Percentiles rank a stretch among this genome's conserved stretches.
These are phyloP conservation scores for Penicillium verrucosum DNA, from an alignment of 2,329 filamentous ascomycete genomes.

Conservation along the genomic window DNA sequence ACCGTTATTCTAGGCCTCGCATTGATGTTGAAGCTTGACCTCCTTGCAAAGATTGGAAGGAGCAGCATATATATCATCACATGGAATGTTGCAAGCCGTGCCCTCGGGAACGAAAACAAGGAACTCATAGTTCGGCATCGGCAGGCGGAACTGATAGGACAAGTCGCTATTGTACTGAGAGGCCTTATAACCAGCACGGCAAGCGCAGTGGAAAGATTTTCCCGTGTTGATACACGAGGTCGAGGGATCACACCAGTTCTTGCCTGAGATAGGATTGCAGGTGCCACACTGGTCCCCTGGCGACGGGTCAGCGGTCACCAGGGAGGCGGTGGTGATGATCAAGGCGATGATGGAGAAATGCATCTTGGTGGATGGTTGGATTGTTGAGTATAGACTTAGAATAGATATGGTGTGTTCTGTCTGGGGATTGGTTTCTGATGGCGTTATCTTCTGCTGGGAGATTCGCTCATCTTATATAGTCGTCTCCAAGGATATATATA, in stretches of 20 bases:
- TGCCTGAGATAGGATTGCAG: slow-evolving; percentile 41
- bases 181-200: slow-evolving; percentile 42
- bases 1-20: slow-evolving; percentile 23
- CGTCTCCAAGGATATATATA: not conserved
- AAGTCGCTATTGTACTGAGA: slow-evolving; percentile 29
- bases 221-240: slow-evolving; percentile 47
- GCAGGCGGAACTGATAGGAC: slow-evolving; percentile 37
- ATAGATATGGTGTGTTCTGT: not conserved
- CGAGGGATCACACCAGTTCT: slow-evolving; percentile 43
- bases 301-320: slow-evolving; percentile 19
- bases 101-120: slow-evolving; percentile 39
- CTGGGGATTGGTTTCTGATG: not conserved
- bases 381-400: not conserved
- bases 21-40: slow-evolving; percentile 31
- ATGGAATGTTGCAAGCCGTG: slow-evolving; percentile 37
- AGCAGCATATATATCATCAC: slow-evolving; percentile 32
- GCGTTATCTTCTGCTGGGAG: not conserved
- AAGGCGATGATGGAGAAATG: slow-evolving; percentile 26
- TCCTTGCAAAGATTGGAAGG: slow-evolving; percentile 35
- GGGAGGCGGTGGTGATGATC: slow-evolving; percentile 25
- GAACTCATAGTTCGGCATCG: slow-evolving; percentile 39
- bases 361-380: slow-evolving; percentile 28
- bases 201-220: slow-evolving; percentile 41
- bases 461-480: slow-evolving; percentile 4
- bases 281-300: slow-evolving; percentile 31